These are phyloP conservation scores for Lithospermum erythrorhizon DNA, from an alignment of 257 asterid genomes.

Conservation along the genomic window DNA sequence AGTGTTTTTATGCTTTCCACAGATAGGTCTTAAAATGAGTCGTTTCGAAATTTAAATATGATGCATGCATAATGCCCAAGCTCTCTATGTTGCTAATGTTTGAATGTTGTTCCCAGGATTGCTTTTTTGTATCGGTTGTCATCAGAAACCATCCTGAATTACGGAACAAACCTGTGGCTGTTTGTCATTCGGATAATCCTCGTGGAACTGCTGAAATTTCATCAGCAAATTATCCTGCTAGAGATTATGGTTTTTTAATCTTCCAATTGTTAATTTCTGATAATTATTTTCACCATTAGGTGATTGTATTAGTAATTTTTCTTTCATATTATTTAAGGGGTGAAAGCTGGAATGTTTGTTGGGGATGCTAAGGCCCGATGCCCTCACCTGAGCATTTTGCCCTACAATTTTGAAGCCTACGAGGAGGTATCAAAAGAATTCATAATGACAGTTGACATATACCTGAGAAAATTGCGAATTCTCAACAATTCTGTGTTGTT, in stretches of 20 bases:
- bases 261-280: constrained; percentile 2
- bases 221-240: constrained; percentile 93
- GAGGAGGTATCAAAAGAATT: constrained; percentile 53
- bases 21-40: neutral
- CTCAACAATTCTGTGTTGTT: constrained; percentile 5
- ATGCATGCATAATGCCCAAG: too few species aligned
- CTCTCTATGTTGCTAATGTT: neutral
- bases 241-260: constrained; percentile 56
- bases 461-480: neutral
- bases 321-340: constrained; percentile 33
- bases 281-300: neutral
- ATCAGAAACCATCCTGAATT: constrained; percentile 61
- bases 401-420: constrained; percentile 90
- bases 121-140: constrained; percentile 89
- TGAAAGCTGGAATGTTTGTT: constrained; percentile 92
- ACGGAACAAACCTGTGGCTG: constrained; percentile 77
- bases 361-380: constrained; percentile 86
- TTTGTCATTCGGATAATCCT: constrained; percentile 85
- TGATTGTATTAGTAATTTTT: neutral
- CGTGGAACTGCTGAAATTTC: constrained; percentile 94
- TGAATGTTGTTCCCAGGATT: constrained; percentile 46
- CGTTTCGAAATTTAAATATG: too few species aligned
- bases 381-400: constrained; percentile 79
- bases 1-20: constrained; percentile 7
- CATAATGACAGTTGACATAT: constrained; percentile 3